Conservation (phyloP, 2,329 filamentous ascomycete species). For the Diaporthe australafricana region DNA sequence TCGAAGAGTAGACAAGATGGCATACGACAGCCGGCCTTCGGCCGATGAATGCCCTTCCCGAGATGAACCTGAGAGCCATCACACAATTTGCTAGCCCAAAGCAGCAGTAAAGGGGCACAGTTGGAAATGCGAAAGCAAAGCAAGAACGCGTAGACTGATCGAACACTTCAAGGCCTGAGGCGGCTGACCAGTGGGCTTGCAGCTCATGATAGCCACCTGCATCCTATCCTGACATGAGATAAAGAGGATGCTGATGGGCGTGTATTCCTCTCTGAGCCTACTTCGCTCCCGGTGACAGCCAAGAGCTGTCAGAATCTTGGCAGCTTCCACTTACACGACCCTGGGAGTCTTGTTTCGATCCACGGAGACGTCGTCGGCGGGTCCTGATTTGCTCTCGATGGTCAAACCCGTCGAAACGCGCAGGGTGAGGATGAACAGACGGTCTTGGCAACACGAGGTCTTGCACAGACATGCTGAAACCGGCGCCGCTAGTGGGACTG, state of each 20-base stretch:
- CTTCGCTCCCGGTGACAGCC: slow-evolving; percentile 5
- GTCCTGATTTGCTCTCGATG: slow-evolving; percentile 18
- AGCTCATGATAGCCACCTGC: not conserved
- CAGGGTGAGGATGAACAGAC: slow-evolving; percentile 5
- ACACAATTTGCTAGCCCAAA: too few relatives aligned
- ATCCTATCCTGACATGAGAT: not conserved
- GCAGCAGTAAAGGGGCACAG: not conserved
- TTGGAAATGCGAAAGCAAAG: not conserved
- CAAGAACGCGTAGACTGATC: too few relatives aligned
- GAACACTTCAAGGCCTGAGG: too few relatives aligned
- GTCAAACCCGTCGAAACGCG: slow-evolving; percentile 19
- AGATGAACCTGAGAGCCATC: not conserved
- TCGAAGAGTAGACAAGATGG: not conserved
- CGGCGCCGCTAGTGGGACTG: not conserved
- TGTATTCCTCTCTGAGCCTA: not conserved
- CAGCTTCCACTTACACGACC: not conserved
- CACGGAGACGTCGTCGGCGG: not conserved
- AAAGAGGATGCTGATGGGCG: not conserved
- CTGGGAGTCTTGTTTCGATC: not conserved
- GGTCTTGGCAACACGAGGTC: slow-evolving; percentile 29
- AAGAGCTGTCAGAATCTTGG: slow-evolving; percentile 34
- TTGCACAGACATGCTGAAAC: slow-evolving; percentile 31
- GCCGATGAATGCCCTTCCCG: not conserved
- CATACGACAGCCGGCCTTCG: not conserved
- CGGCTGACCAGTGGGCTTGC: not conserved